Conservation (phyloP, 495 filamentous ascomycete genomes). For the Aspergillus indologenus region DNA sequence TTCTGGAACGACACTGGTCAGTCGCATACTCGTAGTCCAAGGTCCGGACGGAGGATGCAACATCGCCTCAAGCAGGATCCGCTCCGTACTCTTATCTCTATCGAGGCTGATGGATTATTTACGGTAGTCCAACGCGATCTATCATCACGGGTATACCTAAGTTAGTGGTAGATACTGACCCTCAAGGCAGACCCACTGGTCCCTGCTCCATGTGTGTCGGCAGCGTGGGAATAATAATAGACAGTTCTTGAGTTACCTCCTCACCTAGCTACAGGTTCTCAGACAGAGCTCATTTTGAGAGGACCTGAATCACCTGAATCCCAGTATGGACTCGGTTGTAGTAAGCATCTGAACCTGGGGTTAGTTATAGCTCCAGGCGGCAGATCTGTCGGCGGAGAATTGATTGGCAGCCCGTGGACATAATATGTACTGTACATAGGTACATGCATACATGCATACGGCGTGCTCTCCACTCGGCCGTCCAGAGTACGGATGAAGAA, state of each 20-base stretch:
- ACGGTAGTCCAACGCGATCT: constrained; percentile 13
- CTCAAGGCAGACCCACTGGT: constrained; percentile 5
- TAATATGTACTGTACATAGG: too few species aligned
- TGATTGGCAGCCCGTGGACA: not conserved
- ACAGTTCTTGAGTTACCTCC: constrained; percentile 6
- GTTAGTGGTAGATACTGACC: not conserved
- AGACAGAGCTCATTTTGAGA: constrained; percentile 11
- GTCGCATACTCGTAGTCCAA: not conserved
- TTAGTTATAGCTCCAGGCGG: not conserved
- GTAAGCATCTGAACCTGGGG: not conserved
- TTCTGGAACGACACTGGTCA: not conserved
- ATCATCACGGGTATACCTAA: constrained; percentile 6
- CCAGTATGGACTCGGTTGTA: not conserved
- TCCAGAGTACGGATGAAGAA: too few species aligned
- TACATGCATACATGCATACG: not conserved
- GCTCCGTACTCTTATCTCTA: too few species aligned
- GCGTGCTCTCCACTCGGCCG: too few species aligned
- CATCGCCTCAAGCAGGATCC: not conserved
- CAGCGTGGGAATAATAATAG: not conserved
- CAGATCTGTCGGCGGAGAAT: not conserved
- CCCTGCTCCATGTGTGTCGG: not conserved
- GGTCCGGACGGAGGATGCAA: not conserved
- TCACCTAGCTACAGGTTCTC: constrained; percentile 17
- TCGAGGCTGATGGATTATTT: not conserved
- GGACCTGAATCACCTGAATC: not conserved